Conservation (phyloP, 2,329 filamentous ascomycete genomes). For the Cladorrhinum sp. region DNA sequence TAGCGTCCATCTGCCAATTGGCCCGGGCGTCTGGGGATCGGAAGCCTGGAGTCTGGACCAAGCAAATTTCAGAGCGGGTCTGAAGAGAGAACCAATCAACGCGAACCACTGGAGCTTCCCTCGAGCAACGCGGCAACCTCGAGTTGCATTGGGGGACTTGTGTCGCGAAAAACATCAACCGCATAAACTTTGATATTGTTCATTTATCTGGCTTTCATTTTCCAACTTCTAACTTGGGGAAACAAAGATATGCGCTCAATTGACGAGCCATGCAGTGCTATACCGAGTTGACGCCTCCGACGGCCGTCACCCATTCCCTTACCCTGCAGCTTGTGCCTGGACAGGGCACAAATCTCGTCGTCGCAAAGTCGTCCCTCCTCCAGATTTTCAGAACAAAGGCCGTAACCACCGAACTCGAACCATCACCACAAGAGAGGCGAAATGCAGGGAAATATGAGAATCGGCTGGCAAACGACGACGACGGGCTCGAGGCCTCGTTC, state of each 20-base stretch:
- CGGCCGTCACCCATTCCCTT: slow-evolving; percentile 87
- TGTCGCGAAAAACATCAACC: neutral
- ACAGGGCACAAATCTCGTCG: slow-evolving; percentile 76
- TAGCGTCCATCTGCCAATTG: neutral
- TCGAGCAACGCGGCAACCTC: slow-evolving; percentile 3
- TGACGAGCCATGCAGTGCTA: slow-evolving; percentile 81
- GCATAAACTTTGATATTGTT: neutral
- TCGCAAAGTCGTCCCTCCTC: slow-evolving; percentile 88
- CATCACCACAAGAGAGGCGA: slow-evolving; percentile 32
- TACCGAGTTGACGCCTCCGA: slow-evolving; percentile 89
- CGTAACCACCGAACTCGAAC: slow-evolving; percentile 61
- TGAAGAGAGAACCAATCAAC: slow-evolving; percentile 6
- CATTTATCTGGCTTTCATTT: neutral
- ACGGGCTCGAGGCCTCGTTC: slow-evolving; percentile 64
- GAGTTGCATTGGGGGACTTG: neutral
- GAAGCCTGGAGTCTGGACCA: neutral
- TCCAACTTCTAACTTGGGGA: neutral
- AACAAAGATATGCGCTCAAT: slow-evolving; percentile 28
- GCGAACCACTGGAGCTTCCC: neutral
- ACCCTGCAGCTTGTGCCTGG: slow-evolving; percentile 73
- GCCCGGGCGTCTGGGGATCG: no score
- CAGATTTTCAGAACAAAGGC: slow-evolving; percentile 80
- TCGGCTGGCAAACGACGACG: slow-evolving; percentile 55
- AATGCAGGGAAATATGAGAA: slow-evolving; percentile 49
- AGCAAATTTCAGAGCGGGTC: slow-evolving; percentile 1